Base-by-base conservation (phyloP, 768 basidiomycete genomes). In the Macrocybe gigantea region DNA sequence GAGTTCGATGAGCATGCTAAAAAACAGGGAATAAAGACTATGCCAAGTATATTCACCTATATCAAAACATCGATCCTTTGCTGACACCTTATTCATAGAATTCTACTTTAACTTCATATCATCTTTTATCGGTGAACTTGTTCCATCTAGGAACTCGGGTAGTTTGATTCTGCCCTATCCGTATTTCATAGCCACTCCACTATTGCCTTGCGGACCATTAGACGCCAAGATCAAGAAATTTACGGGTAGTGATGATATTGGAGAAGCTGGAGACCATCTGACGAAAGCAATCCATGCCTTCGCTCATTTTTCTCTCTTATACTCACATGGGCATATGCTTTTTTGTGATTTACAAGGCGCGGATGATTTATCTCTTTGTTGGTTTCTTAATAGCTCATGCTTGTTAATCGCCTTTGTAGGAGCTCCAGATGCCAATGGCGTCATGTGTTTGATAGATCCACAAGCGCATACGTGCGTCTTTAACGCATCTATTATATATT, bases 291-390 rank as follows among this genome's bases (percentile, higher is more conserved):
- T 63, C 31, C 63, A 63, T 48, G 62, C 61, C 2, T 65, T 63
- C 49, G 46, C 56, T 10, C 63, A 63, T 48, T 65, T 63, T 47
- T 47, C 56, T 5, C 44, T 51, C 7, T 12, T 63, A 6, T 62
- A 60, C 52, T 55, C 59, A 3, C 32, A 47, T 3, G 37, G 51
- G 6, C 39, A 56, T 11, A 34, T 63, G 6, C 12, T 64, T 7
- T 49, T 62, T 33, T 62, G 62, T 49, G 59, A 64, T 48, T 49
- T 64, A 6, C 63, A 64, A 55, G 63, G 61, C 54, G 48, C 22
- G n/a, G n/a, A n/a, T 15, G 53, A 43, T 43, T 45, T 35, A 9
- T 11, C 31, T 22, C 38, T 10, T 35, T 35, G 15, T 9, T 37
- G 14, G 29, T 31, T 37, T 36, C 34, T 9, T 48, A 13, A 37